These are phyloP conservation scores for Trichoderma afroharzianum DNA, from an alignment of 2,329 filamentous ascomycete genomes.

Conservation along the genomic window DNA sequence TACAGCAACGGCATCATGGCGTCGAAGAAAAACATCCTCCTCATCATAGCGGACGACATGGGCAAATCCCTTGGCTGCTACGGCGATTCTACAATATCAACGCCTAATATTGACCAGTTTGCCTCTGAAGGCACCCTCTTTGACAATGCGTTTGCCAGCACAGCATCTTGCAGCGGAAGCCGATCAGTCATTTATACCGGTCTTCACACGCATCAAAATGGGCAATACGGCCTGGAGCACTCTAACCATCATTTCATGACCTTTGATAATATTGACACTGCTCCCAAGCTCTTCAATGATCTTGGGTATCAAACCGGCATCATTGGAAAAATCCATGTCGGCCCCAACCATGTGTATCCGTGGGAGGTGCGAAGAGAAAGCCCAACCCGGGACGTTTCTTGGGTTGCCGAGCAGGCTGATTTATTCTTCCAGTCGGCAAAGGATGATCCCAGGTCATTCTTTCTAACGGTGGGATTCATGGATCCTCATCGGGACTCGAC, in stretches of 20 bases:
- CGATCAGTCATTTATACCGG: slow-evolving; percentile 2
- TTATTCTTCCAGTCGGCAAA: neutral
- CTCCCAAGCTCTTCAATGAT: neutral
- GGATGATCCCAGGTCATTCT: neutral
- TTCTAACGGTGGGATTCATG: slow-evolving; percentile 10
- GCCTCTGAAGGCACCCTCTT: neutral
- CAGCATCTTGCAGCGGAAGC: slow-evolving; percentile 5
- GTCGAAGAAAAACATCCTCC: neutral
- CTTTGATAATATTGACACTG: neutral
- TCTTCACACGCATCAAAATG: slow-evolving; percentile 5
- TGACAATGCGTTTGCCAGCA: slow-evolving; percentile 3
- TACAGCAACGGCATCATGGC: neutral
- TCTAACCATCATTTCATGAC: slow-evolving; percentile 9
- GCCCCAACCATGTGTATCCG: neutral
- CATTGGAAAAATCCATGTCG: slow-evolving; percentile 4
- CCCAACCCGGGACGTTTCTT: slow-evolving; percentile 1
- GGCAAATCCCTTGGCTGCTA: slow-evolving; percentile 10
- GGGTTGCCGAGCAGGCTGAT: neutral
- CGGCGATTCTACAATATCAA: neutral
- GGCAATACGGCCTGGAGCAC: slow-evolving; percentile 4
- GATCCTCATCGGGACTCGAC: slow-evolving; percentile 5
- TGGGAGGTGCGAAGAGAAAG: slow-evolving; percentile 6
- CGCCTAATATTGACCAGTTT: neutral
- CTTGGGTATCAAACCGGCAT: neutral
- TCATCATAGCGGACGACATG: slow-evolving; percentile 4